Percentiles rank a stretch among this genome's conserved stretches.
These are phyloP conservation scores for Colletotrichum higginsianum DNA, from an alignment of 2,329 filamentous ascomycete species.

Conservation along the genomic window DNA sequence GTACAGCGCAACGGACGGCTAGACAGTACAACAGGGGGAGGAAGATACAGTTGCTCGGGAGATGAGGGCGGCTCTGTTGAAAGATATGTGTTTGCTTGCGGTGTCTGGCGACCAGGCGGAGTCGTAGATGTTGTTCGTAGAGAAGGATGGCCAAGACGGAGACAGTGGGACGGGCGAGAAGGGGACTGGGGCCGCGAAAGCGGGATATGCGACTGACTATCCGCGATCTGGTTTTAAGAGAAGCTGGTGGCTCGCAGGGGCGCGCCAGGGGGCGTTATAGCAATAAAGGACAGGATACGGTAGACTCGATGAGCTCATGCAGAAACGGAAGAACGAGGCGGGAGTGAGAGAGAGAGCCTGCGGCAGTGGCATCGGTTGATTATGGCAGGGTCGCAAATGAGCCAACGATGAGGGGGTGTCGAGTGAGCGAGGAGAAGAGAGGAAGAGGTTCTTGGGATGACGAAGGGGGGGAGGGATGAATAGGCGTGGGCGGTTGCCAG, in stretches of 20 bases:
- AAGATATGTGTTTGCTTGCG: slow-evolving; percentile 13
- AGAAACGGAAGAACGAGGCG: slow-evolving; percentile 24
- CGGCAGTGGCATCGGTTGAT: slow-evolving; percentile 19
- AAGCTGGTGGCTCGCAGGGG: slow-evolving; percentile 2
- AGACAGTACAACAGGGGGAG: slow-evolving; percentile 14
- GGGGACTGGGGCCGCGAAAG: slow-evolving; percentile 21
- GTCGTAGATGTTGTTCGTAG: slow-evolving; percentile 16
- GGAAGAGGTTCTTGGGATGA: slow-evolving; percentile 34
- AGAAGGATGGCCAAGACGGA: slow-evolving; percentile 22
- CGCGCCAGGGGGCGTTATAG: neutral
- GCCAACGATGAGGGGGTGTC: slow-evolving; percentile 40
- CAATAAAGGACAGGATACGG: neutral
- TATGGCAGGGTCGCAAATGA: slow-evolving; percentile 37
- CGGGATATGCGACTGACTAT: slow-evolving; percentile 34
- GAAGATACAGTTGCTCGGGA: neutral
- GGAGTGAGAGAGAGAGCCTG: slow-evolving; percentile 21
- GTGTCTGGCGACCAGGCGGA: slow-evolving; percentile 22
- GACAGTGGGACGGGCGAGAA: slow-evolving; percentile 16
- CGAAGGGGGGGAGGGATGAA: slow-evolving; percentile 21
- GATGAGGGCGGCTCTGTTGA: neutral
- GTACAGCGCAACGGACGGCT: slow-evolving; percentile 13
- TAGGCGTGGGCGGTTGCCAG: slow-evolving; percentile 25
- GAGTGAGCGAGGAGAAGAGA: slow-evolving; percentile 44
- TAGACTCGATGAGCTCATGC: slow-evolving; percentile 25
- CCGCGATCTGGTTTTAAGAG: slow-evolving; percentile 26